Evolutionary conservation across 371 early-diverging fungal species (phyloP).

Genomic region (Mucor piriformis): DNA sequence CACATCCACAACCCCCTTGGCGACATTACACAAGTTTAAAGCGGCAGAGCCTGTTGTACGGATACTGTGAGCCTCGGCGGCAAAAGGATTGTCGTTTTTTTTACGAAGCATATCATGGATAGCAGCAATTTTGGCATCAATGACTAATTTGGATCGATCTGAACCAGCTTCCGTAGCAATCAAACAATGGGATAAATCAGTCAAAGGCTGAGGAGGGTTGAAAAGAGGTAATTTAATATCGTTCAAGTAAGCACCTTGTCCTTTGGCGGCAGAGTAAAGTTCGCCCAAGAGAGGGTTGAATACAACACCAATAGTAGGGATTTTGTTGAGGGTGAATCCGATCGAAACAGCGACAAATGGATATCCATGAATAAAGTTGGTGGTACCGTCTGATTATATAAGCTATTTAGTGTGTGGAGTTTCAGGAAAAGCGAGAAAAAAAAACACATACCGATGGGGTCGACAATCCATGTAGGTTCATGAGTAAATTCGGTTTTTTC

Average conservation of each 20-base stretch:
- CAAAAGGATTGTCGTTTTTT: slow-evolving; percentile 37
- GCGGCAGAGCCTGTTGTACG: slow-evolving; percentile 85
- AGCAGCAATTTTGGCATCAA: slow-evolving; percentile 72
- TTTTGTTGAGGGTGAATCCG: slow-evolving; percentile 73
- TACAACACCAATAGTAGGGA: slow-evolving; percentile 88
- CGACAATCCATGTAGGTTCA: slow-evolving; percentile 90
- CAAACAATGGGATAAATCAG: slow-evolving; percentile 67
- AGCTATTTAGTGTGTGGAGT: not conserved
- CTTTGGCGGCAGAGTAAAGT: slow-evolving; percentile 67
- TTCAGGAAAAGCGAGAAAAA: not conserved
- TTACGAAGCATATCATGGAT: slow-evolving; percentile 53
- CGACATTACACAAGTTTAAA: slow-evolving; percentile 77
- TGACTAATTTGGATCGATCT: slow-evolving; percentile 56
- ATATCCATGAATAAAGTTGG: slow-evolving; percentile 90
- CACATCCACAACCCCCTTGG: slow-evolving; percentile 82
- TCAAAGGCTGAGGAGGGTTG: slow-evolving; percentile 59
- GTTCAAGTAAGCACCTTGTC: slow-evolving; percentile 73
- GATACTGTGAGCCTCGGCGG: slow-evolving; percentile 68
- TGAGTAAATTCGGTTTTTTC: slow-evolving; percentile 66
- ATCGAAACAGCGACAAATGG: slow-evolving; percentile 89
- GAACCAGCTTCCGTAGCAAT: slow-evolving; percentile 88
- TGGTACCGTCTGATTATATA: slow-evolving; percentile 72
- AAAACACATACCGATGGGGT: slow-evolving; percentile 74
- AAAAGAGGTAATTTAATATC: slow-evolving; percentile 61
- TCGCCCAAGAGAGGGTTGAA: slow-evolving; percentile 89